Conservation (phyloP, 306 rosid genomes). For the Cicer chorassanicum region DNA sequence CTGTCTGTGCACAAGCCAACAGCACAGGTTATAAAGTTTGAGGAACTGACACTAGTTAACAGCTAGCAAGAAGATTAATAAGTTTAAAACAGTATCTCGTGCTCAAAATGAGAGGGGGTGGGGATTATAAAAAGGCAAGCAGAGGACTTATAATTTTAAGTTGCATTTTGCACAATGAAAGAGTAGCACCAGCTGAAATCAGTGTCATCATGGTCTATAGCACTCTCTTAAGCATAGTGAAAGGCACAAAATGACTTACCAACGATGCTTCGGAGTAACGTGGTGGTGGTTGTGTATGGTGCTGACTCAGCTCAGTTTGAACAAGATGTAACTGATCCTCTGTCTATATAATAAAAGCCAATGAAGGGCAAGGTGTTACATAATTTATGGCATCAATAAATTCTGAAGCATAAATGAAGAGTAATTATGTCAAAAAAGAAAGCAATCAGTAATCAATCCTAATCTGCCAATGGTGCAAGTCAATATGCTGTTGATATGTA, state of each 20-base stretch:
- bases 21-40: conserved; percentile 1
- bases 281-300: conserved; percentile 85
- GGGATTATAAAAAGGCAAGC: neutral
- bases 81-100: conserved; percentile 1
- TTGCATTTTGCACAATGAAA: neutral
- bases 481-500: conserved; percentile 21
- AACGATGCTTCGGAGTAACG: conserved; percentile 87
- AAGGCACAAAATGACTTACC: conserved; percentile 55
- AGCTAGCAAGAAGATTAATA: conserved; percentile 27
- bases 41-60: conserved; percentile 11
- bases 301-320: conserved; percentile 66
- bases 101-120: neutral
- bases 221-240: conserved; percentile 21
- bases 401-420: neutral
- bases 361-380: conserved; percentile 16
- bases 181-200: conserved; percentile 32
- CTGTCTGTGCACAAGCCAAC: neutral
- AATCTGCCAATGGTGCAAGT: conserved; percentile 15
- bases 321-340: conserved; percentile 64
- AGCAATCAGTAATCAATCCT: conserved; percentile 21
- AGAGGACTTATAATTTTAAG: conserved; percentile 18
- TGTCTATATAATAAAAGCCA: conserved; percentile 60
- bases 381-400: conserved; percentile 32
- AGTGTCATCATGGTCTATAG: conserved; percentile 2
- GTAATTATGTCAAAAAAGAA: conserved; percentile 16